These are phyloP conservation scores for Cymbopogon citratus DNA, from an alignment of 176 grass and related monocot species.

Conservation along the genomic window DNA sequence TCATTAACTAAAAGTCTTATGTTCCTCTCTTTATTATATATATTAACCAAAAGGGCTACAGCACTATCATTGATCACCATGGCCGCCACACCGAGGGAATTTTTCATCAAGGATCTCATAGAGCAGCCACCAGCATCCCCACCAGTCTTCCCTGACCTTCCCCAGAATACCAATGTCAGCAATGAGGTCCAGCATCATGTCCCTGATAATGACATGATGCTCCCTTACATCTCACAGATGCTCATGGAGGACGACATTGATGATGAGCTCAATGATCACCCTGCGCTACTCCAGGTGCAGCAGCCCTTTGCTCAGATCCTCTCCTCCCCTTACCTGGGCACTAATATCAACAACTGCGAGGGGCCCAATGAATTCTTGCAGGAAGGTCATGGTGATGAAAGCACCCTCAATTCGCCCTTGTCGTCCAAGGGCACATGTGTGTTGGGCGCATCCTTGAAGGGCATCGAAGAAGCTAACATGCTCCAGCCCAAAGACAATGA, in stretches of 20 bases:
- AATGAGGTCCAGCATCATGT: background rate
- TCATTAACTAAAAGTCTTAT: background rate
- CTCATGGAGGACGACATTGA: constrained; percentile 49
- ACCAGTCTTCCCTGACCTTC: background rate
- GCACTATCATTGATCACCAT: background rate
- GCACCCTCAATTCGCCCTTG: no score
- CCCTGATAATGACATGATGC: constrained; percentile 4
- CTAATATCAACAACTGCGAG: background rate
- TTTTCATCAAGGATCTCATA: background rate
- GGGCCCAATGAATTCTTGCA: no score
- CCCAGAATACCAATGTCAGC: background rate
- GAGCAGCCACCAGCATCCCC: background rate
- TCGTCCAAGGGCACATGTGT: no score
- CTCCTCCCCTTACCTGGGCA: background rate
- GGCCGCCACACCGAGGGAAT: background rate
- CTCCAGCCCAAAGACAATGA: no score
- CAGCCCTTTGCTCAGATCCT: constrained; percentile 37
- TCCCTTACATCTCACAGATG: constrained; percentile 2
- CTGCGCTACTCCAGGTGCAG: constrained; percentile 24
- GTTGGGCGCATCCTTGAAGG: no score
- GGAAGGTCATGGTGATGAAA: no score
- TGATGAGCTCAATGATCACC: constrained; percentile 13
- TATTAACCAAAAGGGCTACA: no score
- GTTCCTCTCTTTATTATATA: no score
- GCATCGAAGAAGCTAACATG: no score